These are phyloP conservation scores for Aspergillus intermedius DNA, from an alignment of 2,329 filamentous ascomycete genomes.

Conservation along the genomic window DNA sequence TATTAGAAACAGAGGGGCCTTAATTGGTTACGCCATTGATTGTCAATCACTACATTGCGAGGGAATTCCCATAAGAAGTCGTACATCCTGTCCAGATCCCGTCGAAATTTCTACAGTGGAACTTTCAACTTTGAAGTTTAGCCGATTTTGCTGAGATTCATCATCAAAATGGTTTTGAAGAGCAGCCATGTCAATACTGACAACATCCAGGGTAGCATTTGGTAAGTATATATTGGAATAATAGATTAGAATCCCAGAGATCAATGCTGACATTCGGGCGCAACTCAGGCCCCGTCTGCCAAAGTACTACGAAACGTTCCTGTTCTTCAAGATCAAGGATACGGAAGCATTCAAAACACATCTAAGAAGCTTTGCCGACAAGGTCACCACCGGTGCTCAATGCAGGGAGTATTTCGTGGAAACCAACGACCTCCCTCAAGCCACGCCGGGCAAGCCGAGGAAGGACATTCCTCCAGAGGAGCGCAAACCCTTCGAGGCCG, in stretches of 20 bases:
- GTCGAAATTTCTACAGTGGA: background rate
- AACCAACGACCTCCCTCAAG: background rate
- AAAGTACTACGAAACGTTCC: slow-evolving; percentile 8
- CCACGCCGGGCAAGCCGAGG: background rate
- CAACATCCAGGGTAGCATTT: slow-evolving; percentile 14
- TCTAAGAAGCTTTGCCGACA: slow-evolving; percentile 1
- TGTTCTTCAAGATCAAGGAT: slow-evolving; percentile 14
- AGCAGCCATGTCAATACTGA: background rate
- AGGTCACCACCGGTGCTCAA: slow-evolving; percentile 12
- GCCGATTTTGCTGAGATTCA: slow-evolving; percentile 1
- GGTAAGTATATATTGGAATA: slow-evolving; percentile 1
- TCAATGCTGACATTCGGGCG: background rate
- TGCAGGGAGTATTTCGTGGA: background rate
- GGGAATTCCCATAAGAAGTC: background rate
- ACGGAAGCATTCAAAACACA: slow-evolving; percentile 7
- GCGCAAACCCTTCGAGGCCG: slow-evolving; percentile 3
- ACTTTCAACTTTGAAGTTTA: background rate
- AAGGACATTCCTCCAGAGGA: background rate
- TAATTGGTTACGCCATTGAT: background rate
- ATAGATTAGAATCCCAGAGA: background rate
- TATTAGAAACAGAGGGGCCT: background rate
- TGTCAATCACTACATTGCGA: background rate
- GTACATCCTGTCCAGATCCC: background rate
- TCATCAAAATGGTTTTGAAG: background rate
- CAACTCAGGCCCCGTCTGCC: slow-evolving; percentile 9